Evolutionary conservation across 106 monocot species (phyloP).

Genomic region (Dioscorea zingiberensis): DNA sequence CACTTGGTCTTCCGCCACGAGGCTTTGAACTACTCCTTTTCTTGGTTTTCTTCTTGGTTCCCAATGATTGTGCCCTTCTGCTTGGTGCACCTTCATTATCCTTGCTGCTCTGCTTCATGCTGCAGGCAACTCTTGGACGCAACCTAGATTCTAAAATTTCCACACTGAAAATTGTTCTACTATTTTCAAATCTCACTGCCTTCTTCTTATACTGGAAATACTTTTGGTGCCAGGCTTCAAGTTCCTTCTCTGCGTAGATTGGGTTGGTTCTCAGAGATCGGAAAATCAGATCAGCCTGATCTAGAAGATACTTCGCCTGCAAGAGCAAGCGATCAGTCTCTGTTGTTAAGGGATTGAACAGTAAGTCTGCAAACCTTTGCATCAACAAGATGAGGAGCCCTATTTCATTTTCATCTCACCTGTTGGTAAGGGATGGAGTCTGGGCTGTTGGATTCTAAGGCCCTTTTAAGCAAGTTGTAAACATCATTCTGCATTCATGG

Average conservation of each 20-base stretch:
- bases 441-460: conserved; percentile 27
- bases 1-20: conserved; percentile 12
- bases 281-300: conserved; percentile 40
- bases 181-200: conserved; percentile 2
- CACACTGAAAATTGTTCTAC: not conserved
- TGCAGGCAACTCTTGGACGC: not conserved
- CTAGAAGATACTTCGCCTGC: conserved; percentile 26
- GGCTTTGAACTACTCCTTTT: not conserved
- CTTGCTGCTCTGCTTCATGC: conserved; percentile 2
- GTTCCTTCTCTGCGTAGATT: conserved; percentile 25
- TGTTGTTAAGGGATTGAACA: not conserved
- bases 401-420: conserved; percentile 11
- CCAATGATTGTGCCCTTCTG: not conserved
- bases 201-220: conserved; percentile 18
- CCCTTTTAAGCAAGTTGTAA: conserved; percentile 28
- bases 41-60: not conserved
- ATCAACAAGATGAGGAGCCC: not conserved
- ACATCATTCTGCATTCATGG: conserved; percentile 40
- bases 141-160: conserved; percentile 5
- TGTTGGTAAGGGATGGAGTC: conserved; percentile 32
- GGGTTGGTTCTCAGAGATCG: conserved; percentile 32
- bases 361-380: not conserved
- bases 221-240: conserved; percentile 31
- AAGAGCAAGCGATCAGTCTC: not conserved
- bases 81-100: not conserved